Evolutionary conservation across 2,329 filamentous ascomycete genomes (phyloP), one percentile per base, ranked within the genome.

Genomic region (Colletotrichum scovillei): DNA sequence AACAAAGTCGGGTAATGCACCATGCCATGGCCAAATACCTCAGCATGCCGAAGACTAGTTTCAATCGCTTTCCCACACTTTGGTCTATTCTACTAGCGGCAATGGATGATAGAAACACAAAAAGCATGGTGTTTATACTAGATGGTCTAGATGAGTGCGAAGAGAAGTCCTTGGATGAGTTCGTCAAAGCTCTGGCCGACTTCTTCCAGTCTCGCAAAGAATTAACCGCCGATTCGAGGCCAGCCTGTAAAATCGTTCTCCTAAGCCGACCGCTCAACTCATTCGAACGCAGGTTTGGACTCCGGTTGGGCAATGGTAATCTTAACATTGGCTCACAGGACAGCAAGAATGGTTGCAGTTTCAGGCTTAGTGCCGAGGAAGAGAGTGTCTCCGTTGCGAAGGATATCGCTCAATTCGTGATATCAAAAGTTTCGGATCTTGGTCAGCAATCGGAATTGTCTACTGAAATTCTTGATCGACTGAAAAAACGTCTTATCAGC

Each of bases 181-280:
- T 53, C n/a, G 11, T 53, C 49, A 53, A 24, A 11, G 19, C 49
- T 22, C 19, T 53, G 9, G 22, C 19, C 1, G 19, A 22, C n/a
- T 53, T 22, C 14, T 4, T 53, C 5, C 8, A 53, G 22, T 53
- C 49, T 24, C 38, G 38, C 38, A 42, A 42, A 7, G 6, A 2
- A 19, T 1, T 19, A 0, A 14, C 38, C 38, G 5, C 0, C 38
- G 5, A 42, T 14, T 8, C n/a, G 22, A 24, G 49, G 0, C n/a
- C 49, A 12, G 12, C n/a, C 8, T 53, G 49, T 14, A 53, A 53
- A n/a, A 24, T 53, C 9, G 0, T 53, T 14, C n/a, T 53, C 22
- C 49, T 53, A 14, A 53, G 49, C 22, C 49, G 49, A 7, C 49
- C 19, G 3, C n/a, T 22, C 49, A 53, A 53, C 14, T 22, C 22